Base-by-base conservation (phyloP, 129 eudicot species). In the Oenanthe sinensis region DNA sequence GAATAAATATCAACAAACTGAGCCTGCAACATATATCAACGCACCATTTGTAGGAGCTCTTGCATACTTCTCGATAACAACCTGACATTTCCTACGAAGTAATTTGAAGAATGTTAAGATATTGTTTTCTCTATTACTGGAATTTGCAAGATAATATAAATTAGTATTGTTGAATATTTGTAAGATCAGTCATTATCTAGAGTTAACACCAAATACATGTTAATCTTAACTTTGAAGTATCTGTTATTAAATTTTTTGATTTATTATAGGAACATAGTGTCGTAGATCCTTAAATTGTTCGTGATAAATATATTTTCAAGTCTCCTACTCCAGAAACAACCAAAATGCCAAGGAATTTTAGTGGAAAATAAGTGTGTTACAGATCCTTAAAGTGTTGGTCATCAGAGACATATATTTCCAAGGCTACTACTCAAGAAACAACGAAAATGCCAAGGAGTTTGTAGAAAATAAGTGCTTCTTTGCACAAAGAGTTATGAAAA, bases 11-110 rank as follows among this genome's bases (percentile, higher is more conserved):
- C 85, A 80, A 78, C 92, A 94, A 76, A 88, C 97, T 9, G 98
- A 94, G 79, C 98, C 98, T 4, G 98, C 98, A 78, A 94, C 97
- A 15, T 91, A 94, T 75, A 91, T 91, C 22, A 94, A 94, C 78
- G 98, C 98, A 17, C 98, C 98, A 3, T 88, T 91, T 80, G 96
- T 94, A 75, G 98, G 98, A 39, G 92, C 83, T 39, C 80, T 83
- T 15, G 98, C 97, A 47, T 94, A 88, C 88, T 91, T 94, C 62
- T 83, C 97, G 13, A 87, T 81, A 39, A 19, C 74, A n/a, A 16
- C 78, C 15, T 17, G 76, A 40, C 22, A 52, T 42, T 62, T 44
- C 26, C 5, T 33, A 1, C 3, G 43, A 67, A 28, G 22, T 68
- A 16, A 68, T 30, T 14, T 12, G 36, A 60, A n/a, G 68, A 24